These are phyloP conservation scores for Asterochloris sp. DNA, from an alignment of 139 green algal genomes.

Conservation along the genomic window DNA sequence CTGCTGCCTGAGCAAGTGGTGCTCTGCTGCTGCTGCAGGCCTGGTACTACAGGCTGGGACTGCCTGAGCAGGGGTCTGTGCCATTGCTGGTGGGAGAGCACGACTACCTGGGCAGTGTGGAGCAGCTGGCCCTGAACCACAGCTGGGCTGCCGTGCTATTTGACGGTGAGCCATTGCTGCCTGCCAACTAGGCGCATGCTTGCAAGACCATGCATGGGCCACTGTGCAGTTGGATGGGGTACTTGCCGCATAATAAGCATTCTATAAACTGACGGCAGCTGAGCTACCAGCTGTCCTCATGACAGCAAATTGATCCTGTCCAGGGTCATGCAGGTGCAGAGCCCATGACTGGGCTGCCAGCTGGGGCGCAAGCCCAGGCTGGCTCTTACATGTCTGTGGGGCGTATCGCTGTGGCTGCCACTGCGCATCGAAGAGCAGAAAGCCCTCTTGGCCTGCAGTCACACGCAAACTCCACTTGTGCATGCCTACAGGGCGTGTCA, in stretches of 20 bases:
- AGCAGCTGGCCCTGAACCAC: conserved; percentile 48
- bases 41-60: conserved; percentile 7
- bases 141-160: conserved; percentile 50
- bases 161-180: conserved; percentile 27
- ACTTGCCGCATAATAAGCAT: too few relatives aligned
- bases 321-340: not conserved
- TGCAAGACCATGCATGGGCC: too few relatives aligned
- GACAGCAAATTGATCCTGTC: not conserved
- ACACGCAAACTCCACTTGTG: not conserved
- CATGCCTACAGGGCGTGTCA: conserved; percentile 30
- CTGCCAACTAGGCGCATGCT: too few relatives aligned
- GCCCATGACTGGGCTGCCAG: not conserved
- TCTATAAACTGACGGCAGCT: too few relatives aligned
- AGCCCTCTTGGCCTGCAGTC: too few relatives aligned
- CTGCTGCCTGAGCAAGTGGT: too few relatives aligned
- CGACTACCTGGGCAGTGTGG: conserved; percentile 59
- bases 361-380: not conserved
- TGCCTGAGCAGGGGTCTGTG: conserved; percentile 26
- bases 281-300: too few relatives aligned
- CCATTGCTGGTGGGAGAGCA: conserved; percentile 20
- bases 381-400: not conserved
- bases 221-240: too few relatives aligned
- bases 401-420: too few relatives aligned
- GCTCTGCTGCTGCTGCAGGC: conserved; percentile 16
- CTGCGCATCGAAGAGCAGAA: too few relatives aligned